Base-by-base conservation (phyloP, 345 rosid genomes). In the Gossypium sturtianum region DNA sequence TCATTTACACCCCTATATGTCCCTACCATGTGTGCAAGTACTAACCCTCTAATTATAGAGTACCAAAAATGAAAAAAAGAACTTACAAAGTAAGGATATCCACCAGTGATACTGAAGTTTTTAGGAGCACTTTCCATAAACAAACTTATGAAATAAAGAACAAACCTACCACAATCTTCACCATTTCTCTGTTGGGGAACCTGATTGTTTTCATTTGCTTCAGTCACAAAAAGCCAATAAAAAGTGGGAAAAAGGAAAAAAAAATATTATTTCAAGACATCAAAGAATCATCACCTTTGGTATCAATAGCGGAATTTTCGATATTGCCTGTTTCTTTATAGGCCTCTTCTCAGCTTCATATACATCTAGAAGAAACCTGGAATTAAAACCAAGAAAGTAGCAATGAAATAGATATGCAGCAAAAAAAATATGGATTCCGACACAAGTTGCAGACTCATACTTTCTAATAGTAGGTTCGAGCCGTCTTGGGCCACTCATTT, bases 131-230 rank as follows among this genome's bases (percentile, higher is more conserved):
- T 75, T 78, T 80, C 66, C 51, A 88, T 80, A 65, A 90, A 90
- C 83, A 85, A 80, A 44, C 87, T 84, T 44, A 87, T 86, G 76
- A 74, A 90, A 81, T 87, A 89, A 43, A 88, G 88, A 67, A 90
- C 93, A 82, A 78, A 86, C 58, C 80, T 80, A n/a, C 90, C 95
- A 75, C 95, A 88, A 73, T 87, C 91, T 53, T 72, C 86, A 63
- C 70, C 88, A 49, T 86, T 74, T 74, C 83, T 85, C 74, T 90
- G 93, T 63, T 87, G 93, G 13, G 96, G 93, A 59, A 89, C 91
- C 93, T 90, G 82, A n/a, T 9, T 17, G 41, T 29, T 61, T n/a
- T 5, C 19, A 23, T 47, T 48, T 47, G 20, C 34, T 68, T 44
- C n/a, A 44, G 38, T 10, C 19, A 48, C 1, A 51, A 52, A 52